These are phyloP conservation scores for Tanozyma kutaoensis DNA, from an alignment of 805 yeast genomes.

Conservation along the genomic window DNA sequence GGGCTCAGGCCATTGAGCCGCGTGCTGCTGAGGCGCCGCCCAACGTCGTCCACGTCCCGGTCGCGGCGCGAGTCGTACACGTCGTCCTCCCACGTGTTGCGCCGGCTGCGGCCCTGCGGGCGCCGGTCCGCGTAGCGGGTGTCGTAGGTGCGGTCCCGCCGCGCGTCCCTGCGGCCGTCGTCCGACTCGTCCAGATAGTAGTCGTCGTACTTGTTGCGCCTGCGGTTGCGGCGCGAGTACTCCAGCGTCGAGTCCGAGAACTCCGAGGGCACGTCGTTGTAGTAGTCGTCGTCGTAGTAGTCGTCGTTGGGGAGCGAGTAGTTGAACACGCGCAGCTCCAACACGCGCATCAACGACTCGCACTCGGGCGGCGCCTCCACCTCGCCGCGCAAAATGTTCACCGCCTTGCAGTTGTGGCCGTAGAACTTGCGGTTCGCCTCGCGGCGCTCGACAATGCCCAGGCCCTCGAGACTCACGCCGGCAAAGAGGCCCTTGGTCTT, in stretches of 20 bases:
- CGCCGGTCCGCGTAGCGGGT: too few species aligned
- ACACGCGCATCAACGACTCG: constrained; percentile 73
- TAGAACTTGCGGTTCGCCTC: constrained; percentile 94
- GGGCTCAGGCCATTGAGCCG: constrained; percentile 13
- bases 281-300: constrained; percentile 47
- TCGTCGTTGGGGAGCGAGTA: constrained; percentile 33
- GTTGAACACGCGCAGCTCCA: constrained; percentile 75
- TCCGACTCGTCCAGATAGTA: constrained; percentile 21
- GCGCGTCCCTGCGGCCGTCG: constrained; percentile 24
- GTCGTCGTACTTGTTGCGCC: constrained; percentile 15
- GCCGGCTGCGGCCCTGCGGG: too few species aligned
- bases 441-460: constrained; percentile 91
- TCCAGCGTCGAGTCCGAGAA: constrained; percentile 47
- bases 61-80: constrained; percentile 43
- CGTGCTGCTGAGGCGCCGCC: constrained; percentile 20
- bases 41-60: constrained; percentile 20
- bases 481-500: constrained; percentile 96
- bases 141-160: constrained; percentile 4
- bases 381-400: constrained; percentile 68
- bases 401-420: constrained; percentile 82
- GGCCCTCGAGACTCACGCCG: constrained; percentile 94
- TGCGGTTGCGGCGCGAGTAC: constrained; percentile 7
- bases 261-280: constrained; percentile 60
- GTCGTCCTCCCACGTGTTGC: constrained; percentile 73
- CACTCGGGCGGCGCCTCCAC: constrained; percentile 91